phyloP scores from a whole-genome alignment of 225 moss, liverwort and hornwort genomes.

The Rhytidiadelphus loreus region DNA sequence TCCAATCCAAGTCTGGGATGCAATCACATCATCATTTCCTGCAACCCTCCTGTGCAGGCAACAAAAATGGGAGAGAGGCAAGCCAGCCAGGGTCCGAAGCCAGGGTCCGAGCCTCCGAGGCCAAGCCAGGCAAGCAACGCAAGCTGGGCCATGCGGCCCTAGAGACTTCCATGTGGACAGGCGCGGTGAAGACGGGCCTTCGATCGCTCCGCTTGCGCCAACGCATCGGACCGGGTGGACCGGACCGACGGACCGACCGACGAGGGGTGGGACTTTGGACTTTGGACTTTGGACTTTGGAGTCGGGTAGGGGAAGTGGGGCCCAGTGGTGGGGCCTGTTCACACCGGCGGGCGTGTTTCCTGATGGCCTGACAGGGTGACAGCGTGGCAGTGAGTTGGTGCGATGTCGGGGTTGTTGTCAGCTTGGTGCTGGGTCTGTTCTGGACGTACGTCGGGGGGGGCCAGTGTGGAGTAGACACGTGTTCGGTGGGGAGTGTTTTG shows the following conservation, averaged over 20 bases:
- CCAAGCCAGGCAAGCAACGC: background rate
- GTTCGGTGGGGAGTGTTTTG: background rate
- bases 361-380: background rate
- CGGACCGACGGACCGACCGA: background rate
- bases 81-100: background rate
- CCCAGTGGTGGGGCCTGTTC: background rate
- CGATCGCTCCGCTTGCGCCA: constrained; percentile 6
- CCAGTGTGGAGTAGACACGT: background rate
- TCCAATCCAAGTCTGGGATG: background rate
- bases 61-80: background rate
- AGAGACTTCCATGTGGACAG: constrained; percentile 10
- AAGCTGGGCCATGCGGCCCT: background rate
- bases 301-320: background rate
- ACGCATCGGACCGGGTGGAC: background rate
- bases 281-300: too few relatives aligned
- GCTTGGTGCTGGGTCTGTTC: background rate
- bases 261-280: too few relatives aligned
- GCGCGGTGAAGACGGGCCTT: background rate
- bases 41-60: background rate
- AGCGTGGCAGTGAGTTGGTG: too few relatives aligned
- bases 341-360: background rate
- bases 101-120: background rate
- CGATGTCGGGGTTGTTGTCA: background rate
- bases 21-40: background rate
- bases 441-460: too few relatives aligned